Percentiles rank a stretch among this genome's conserved stretches.
Conservation (phyloP, 176 grass and related monocot genomes). For the Aechmea fasciata region DNA sequence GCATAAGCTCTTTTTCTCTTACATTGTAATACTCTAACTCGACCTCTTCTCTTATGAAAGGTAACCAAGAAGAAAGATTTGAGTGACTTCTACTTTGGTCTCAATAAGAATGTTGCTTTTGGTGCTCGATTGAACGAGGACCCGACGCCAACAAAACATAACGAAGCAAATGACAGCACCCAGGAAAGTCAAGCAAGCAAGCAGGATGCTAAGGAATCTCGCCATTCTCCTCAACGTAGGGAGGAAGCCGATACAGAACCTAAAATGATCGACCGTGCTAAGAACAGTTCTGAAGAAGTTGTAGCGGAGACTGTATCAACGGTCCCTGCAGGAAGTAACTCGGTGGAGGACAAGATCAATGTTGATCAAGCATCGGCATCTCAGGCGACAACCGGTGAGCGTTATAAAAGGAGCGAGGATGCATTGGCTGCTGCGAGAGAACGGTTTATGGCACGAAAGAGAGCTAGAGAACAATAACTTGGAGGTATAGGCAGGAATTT, state of each 20-base stretch:
- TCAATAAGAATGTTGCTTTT: conserved; percentile 80
- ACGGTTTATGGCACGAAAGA: conserved; percentile 68
- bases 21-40: neutral
- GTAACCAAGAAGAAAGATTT: conserved; percentile 96
- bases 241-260: conserved; percentile 36
- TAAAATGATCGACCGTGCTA: conserved; percentile 18
- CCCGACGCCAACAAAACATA: conserved; percentile 24
- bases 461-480: conserved; percentile 40
- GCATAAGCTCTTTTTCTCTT: neutral
- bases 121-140: conserved; percentile 33
- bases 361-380: conserved; percentile 5
- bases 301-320: conserved; percentile 6
- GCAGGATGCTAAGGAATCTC: conserved; percentile 23
- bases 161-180: conserved; percentile 17
- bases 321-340: conserved; percentile 19
- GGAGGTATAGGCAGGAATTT: neutral
- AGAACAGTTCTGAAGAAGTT: conserved; percentile 18
- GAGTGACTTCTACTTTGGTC: conserved; percentile 92
- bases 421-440: conserved; percentile 64
- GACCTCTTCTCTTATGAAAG: conserved; percentile 25
- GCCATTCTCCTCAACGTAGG: conserved; percentile 20
- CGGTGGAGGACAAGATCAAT: conserved; percentile 6
- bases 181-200: conserved; percentile 27
- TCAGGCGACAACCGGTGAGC: conserved; percentile 15
- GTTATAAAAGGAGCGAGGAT: conserved; percentile 72